These are phyloP conservation scores for Ulmus americana DNA, from an alignment of 331 rosid species.

Conservation along the genomic window DNA sequence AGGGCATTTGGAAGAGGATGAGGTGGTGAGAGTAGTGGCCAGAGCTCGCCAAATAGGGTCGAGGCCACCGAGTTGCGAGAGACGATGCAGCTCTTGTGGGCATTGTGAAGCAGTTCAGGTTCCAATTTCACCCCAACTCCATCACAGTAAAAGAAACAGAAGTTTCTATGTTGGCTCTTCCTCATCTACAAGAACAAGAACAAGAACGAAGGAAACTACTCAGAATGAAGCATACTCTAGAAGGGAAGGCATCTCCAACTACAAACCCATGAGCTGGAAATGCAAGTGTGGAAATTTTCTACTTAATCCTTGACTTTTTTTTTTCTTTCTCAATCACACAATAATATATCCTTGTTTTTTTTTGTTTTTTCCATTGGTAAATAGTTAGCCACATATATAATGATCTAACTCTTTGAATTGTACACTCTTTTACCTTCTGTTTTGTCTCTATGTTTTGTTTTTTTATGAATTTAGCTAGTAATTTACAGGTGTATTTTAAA, in stretches of 20 bases:
- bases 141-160: constrained; percentile 20
- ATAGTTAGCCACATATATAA: neutral
- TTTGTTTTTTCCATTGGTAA: neutral
- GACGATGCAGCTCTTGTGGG: constrained; percentile 48
- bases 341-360: too few relatives aligned
- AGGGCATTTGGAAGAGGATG: constrained; percentile 16
- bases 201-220: neutral
- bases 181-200: neutral
- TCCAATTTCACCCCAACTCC: constrained; percentile 40
- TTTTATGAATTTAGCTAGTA: constrained; percentile 5
- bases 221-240: constrained; percentile 30
- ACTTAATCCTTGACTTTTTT: constrained; percentile 48
- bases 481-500: neutral
- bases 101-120: constrained; percentile 81
- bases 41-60: constrained; percentile 52
- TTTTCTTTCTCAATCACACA: neutral
- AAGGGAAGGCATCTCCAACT: constrained; percentile 57
- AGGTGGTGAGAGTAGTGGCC: constrained; percentile 4
- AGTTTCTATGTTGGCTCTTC: constrained; percentile 5
- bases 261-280: constrained; percentile 85
- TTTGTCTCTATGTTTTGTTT: neutral
- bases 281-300: constrained; percentile 70
- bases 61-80: constrained; percentile 63
- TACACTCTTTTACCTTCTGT: neutral
- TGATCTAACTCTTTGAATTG: neutral